Percentiles rank a stretch among this genome's conserved stretches.
Conservation (phyloP, 2,329 filamentous ascomycete species). For the Colletotrichum viniferum region DNA sequence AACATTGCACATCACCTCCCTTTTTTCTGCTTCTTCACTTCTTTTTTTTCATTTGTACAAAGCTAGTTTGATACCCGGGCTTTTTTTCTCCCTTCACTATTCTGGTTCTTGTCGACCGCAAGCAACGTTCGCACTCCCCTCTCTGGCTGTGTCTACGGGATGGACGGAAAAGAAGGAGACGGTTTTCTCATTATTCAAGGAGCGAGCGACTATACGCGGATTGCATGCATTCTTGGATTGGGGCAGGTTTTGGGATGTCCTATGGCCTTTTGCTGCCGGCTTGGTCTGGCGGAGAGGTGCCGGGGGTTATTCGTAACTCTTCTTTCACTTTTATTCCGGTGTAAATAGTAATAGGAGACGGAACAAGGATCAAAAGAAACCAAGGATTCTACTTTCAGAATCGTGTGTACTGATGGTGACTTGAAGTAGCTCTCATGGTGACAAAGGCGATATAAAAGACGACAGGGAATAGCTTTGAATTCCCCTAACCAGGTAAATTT, state of each 20-base stretch:
- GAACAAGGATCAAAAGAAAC: background rate
- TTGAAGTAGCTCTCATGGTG: background rate
- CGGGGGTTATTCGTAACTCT: background rate
- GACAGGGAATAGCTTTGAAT: background rate
- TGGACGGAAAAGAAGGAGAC: background rate
- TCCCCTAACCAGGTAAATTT: background rate
- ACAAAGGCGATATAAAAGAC: background rate
- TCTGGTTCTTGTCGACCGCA: background rate
- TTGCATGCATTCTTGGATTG: background rate
- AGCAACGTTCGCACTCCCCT: background rate
- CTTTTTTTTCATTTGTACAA: constrained; percentile 8
- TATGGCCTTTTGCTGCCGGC: background rate
- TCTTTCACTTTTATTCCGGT: background rate
- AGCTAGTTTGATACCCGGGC: constrained; percentile 20
- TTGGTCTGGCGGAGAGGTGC: background rate
- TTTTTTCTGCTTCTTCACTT: background rate
- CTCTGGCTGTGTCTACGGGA: background rate
- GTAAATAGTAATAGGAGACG: background rate
- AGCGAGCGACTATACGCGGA: background rate
- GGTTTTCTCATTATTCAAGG: background rate
- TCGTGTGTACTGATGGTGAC: background rate
- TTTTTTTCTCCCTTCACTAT: background rate
- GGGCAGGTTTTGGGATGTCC: background rate
- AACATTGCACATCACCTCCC: background rate
- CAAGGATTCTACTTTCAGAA: background rate